Conservation (phyloP, 768 basidiomycete species). For the Amanita muscaria region DNA sequence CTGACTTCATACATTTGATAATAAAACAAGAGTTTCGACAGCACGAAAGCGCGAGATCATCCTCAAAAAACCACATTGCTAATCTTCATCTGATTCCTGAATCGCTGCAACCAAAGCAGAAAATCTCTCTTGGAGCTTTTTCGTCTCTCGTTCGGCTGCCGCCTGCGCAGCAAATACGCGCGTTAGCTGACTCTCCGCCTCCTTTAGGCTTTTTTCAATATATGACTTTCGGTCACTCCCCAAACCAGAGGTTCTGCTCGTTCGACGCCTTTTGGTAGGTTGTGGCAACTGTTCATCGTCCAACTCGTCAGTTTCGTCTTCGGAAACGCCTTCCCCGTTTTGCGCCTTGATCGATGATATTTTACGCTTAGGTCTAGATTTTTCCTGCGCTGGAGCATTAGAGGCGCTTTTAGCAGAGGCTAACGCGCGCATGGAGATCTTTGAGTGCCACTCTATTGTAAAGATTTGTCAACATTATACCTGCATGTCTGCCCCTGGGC, state of each 20-base stretch:
- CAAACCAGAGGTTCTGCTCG: conserved; percentile 21
- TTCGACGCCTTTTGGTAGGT: conserved; percentile 25
- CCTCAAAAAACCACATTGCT: conserved; percentile 9
- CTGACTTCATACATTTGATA: conserved; percentile 8
- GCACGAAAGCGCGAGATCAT: conserved; percentile 4
- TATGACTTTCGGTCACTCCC: conserved; percentile 20
- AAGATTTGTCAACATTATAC: conserved; percentile 15
- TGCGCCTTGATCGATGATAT: conserved; percentile 4
- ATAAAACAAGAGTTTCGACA: conserved; percentile 8
- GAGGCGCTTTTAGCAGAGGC: conserved; percentile 2
- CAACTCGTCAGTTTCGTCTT: conserved; percentile 26
- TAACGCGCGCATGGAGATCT: not conserved
- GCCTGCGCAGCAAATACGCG: conserved; percentile 12
- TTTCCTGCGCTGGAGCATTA: conserved; percentile 7
- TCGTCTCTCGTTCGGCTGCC: conserved; percentile 3
- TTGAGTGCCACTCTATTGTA: not conserved
- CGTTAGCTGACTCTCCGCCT: conserved; percentile 27
- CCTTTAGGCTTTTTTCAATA: conserved; percentile 24
- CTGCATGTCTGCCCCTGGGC: conserved; percentile 31
- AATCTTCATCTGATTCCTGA: conserved; percentile 25
- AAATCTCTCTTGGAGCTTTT: conserved; percentile 4
- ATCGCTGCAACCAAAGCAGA: conserved; percentile 20
- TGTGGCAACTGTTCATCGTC: conserved; percentile 24
- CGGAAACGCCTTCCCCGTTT: conserved; percentile 16
- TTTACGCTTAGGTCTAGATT: conserved; percentile 20